Base-by-base conservation (phyloP, 768 basidiomycete species). In the Macrolepiota albuminosa region DNA sequence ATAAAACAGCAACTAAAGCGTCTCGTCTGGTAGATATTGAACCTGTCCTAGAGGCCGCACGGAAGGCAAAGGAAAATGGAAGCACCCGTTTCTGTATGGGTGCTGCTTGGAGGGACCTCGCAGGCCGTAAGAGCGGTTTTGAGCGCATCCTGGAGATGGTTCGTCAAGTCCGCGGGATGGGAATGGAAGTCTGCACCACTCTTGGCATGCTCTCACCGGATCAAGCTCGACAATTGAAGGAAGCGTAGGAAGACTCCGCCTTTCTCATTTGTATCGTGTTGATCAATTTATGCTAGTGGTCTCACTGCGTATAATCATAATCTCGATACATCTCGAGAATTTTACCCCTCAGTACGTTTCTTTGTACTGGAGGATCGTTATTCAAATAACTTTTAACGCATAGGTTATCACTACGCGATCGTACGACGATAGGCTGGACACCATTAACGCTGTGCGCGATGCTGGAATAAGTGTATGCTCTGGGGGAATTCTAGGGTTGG, bases 81-180 rank as follows among this genome's bases (percentile, higher is more conserved):
- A 95, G 93, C 71, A 98, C 96, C 21, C 82, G 96, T 31, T 98
- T 98, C 76, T 98, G 96, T 73, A 98, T 98, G 96, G 96, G 96
- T 59, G 95, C 96, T 4, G 96, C 96, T 6, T 99, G 96, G 96
- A 81, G 96, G 63, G 96, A 97, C 70, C 83, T 98, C 58, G 86
- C 90, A 10, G 94, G 96, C 2, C 84, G 93, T 63, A 97, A 96
- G 73, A 82, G 91, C 46, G 95, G 95, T 0, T 98, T 98, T 64
- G 92, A 97, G 71, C 84, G 85, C 67, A 98, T 98, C 67, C 76
- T 98, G 63, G 78, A 85, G 63, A 98, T 98, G 95, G 95, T 98
- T 59, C 80, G 81, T 39, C 84, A 92, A 72, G 86, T 93, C 71
- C 86, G 95, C 64, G 91, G 84, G 21, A 95, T 98, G 92, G 95